Evolutionary conservation across 2,329 filamentous ascomycete genomes (phyloP), one percentile per base, ranked within the genome.

Genomic region (Penicillium frequentans): DNA sequence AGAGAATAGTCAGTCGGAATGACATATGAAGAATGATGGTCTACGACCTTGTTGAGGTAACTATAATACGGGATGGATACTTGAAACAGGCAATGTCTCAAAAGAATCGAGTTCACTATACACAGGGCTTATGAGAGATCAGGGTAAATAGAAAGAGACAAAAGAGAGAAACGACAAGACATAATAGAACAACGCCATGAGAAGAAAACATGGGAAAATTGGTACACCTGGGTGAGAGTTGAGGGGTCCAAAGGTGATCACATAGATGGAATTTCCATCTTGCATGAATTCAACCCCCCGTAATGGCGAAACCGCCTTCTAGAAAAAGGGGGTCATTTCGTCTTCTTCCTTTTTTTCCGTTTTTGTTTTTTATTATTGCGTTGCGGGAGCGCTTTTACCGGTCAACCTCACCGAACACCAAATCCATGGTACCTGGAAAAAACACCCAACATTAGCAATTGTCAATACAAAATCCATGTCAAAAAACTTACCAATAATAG

Each of bases 371-470:
- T 53, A 64, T 65, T 61, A 63, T 66, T 63, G 60, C 50, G 51
- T 60, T 57, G 55, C 19, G 29, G 46, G 37, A 46, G 44, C 39
- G 35, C 35, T 49, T 71, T 71, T 78, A 84, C 70, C 82, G 72
- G 70, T 84, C 82, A 57, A 84, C 81, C 70, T 84, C 82, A 86
- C 91, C 91, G 76, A 95, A 93, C 82, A 93, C 90, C 74, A 95
- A 78, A 85, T 92, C 90, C 89, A 93, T 92, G 52, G 90, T 90
- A 69, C 77, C 77, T 74, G 70, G 55, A 60, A 58, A 27, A 64
- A 54, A 53, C 55, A 48, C 9, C 27, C 9, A 55, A 61, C 33
- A 61, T 65, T 35, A 67, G 52, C 44, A 31, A 13, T 7, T 33
- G 23, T n/a, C 21, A 19, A 19, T 11, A 9, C 19, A n/a, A 19